Conservation (phyloP, 768 basidiomycete species). For the Phanerodontia chrysosporium region DNA sequence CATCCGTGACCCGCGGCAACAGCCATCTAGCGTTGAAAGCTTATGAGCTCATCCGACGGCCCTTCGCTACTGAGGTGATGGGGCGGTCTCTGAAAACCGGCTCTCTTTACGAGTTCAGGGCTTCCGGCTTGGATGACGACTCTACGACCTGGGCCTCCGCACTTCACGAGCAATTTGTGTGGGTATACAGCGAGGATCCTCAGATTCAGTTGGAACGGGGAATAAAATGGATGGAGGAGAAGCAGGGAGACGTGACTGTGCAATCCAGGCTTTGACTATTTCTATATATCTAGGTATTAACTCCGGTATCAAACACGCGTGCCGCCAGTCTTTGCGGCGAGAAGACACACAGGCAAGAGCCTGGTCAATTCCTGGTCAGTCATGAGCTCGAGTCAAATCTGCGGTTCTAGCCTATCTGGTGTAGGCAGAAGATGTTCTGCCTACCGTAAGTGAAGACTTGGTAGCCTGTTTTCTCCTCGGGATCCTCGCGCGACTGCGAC, state of each 20-base stretch:
- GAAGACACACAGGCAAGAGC: too few species aligned
- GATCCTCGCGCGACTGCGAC: too few species aligned
- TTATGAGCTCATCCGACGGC: conserved; percentile 27
- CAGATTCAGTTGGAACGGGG: conserved; percentile 28
- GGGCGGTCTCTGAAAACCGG: conserved; percentile 16
- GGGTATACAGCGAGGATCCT: conserved; percentile 34
- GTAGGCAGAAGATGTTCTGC: too few species aligned
- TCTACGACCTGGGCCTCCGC: conserved; percentile 35
- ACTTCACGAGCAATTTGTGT: conserved; percentile 39
- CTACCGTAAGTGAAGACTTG: too few species aligned
- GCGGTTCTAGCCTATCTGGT: too few species aligned
- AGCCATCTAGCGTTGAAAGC: conserved; percentile 20
- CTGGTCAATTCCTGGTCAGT: too few species aligned
- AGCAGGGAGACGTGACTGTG: not conserved
- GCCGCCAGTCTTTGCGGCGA: too few species aligned
- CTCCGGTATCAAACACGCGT: too few species aligned
- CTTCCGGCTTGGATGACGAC: conserved; percentile 29
- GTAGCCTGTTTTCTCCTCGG: too few species aligned
- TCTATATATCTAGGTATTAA: too few species aligned
- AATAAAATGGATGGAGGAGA: not conserved
- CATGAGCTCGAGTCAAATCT: too few species aligned
- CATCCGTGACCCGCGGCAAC: conserved; percentile 14
- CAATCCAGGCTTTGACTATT: too few species aligned
- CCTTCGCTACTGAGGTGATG: conserved; percentile 23
- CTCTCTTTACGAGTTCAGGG: conserved; percentile 29